These are phyloP conservation scores for Rhizopus delemar DNA, from an alignment of 371 early-diverging fungal species.

Conservation along the genomic window DNA sequence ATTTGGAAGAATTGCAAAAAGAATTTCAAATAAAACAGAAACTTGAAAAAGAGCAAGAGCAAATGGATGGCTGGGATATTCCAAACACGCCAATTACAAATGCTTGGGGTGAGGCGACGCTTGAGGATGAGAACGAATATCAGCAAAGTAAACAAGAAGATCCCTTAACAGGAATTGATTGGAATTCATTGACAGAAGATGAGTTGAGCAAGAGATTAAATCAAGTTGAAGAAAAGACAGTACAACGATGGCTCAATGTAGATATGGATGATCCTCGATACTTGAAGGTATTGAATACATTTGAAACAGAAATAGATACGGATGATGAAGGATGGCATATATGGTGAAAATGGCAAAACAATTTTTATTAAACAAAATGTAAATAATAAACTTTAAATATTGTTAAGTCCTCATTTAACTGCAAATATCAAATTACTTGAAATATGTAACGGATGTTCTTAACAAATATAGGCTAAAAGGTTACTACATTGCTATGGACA, in stretches of 20 bases:
- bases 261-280: constrained; percentile 42
- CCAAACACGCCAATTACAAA: constrained; percentile 3
- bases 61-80: constrained; percentile 36
- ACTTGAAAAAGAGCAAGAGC: neutral
- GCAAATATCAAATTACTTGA: no score
- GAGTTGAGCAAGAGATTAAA: constrained; percentile 37
- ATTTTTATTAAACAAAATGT: no score
- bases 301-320: constrained; percentile 21
- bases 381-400: neutral
- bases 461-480: no score
- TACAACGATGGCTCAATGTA: constrained; percentile 37
- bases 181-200: constrained; percentile 39
- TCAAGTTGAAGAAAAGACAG: constrained; percentile 38
- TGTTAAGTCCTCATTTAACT: no score
- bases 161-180: constrained; percentile 41
- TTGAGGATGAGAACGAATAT: constrained; percentile 23
- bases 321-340: constrained; percentile 32
- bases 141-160: constrained; percentile 20
- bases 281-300: constrained; percentile 37
- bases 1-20: constrained; percentile 26
- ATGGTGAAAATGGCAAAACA: neutral
- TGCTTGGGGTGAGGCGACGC: constrained; percentile 4
- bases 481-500: no score
- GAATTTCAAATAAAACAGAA: constrained; percentile 27
- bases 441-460: no score